Evolutionary conservation across 1,139 yeast genomes (phyloP).

Genomic region (Candida sanyaensis): DNA sequence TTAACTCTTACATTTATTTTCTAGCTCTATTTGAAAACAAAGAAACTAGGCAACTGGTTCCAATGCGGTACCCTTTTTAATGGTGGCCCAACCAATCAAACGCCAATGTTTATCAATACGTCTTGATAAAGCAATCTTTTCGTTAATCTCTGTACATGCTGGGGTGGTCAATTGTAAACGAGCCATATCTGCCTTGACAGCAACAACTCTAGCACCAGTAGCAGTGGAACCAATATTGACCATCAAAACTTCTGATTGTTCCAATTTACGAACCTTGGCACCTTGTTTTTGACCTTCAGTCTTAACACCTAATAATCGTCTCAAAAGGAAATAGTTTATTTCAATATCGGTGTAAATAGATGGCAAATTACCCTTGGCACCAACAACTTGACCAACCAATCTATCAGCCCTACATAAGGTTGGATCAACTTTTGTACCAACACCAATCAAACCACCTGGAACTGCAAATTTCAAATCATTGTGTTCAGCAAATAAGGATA

Average conservation of each 20-base stretch:
- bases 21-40: neutral
- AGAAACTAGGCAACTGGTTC: conserved; percentile 53
- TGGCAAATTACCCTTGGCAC: conserved; percentile 95
- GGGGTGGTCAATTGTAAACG: conserved; percentile 96
- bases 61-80: conserved; percentile 90
- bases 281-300: conserved; percentile 95
- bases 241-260: conserved; percentile 95
- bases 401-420: conserved; percentile 99
- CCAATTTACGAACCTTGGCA: conserved; percentile 93
- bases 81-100: conserved; percentile 99
- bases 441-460: conserved; percentile 99
- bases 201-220: conserved; percentile 98
- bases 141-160: conserved; percentile 97
- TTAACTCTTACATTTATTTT: neutral
- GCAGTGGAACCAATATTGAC: conserved; percentile 99
- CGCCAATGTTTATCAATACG: conserved; percentile 99
- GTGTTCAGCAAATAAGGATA: conserved; percentile 94
- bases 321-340: conserved; percentile 92
- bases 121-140: conserved; percentile 97
- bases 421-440: conserved; percentile 98
- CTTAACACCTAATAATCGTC: conserved; percentile 97
- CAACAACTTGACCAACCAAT: conserved; percentile 98
- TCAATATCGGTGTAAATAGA: conserved; percentile 96
- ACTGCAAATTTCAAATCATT: conserved; percentile 98
- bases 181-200: conserved; percentile 99